These are phyloP conservation scores for Microbotryum intermedium DNA, from an alignment of 1,284 basidiomycete species.

Conservation along the genomic window DNA sequence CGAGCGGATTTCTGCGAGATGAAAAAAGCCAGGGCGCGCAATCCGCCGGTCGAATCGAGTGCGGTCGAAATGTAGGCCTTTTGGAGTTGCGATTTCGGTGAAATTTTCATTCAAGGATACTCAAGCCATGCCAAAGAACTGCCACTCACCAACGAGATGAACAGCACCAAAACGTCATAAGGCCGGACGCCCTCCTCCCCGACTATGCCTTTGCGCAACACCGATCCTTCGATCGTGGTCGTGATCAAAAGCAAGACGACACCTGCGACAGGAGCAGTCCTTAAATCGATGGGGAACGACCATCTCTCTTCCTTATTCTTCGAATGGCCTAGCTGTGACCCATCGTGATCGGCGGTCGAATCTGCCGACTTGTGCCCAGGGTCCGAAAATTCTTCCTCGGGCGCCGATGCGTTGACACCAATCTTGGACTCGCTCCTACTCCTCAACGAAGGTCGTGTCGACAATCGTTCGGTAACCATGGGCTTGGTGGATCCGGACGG, in stretches of 20 bases:
- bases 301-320: conserved; percentile 14
- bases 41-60: conserved; percentile 77
- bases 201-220: conserved; percentile 57
- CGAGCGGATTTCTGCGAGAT: conserved; percentile 68
- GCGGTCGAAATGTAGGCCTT: conserved; percentile 89
- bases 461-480: neutral
- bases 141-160: conserved; percentile 61
- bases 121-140: too few relatives aligned
- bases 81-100: neutral
- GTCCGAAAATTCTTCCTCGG: neutral
- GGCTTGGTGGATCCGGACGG: neutral
- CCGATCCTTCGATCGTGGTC: conserved; percentile 57
- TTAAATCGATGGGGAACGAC: conserved; percentile 50
- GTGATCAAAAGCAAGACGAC: conserved; percentile 70
- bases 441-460: neutral
- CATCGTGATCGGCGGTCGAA: neutral
- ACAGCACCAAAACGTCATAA: conserved; percentile 86
- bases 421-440: conserved; percentile 6
- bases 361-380: conserved; percentile 1
- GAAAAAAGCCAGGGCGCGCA: conserved; percentile 78
- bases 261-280: conserved; percentile 66
- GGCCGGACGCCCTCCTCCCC: conserved; percentile 72
- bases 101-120: too few relatives aligned
- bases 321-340: neutral
- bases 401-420: neutral